These are phyloP conservation scores for Medicago arabica DNA, from an alignment of 306 rosid species.

Conservation along the genomic window DNA sequence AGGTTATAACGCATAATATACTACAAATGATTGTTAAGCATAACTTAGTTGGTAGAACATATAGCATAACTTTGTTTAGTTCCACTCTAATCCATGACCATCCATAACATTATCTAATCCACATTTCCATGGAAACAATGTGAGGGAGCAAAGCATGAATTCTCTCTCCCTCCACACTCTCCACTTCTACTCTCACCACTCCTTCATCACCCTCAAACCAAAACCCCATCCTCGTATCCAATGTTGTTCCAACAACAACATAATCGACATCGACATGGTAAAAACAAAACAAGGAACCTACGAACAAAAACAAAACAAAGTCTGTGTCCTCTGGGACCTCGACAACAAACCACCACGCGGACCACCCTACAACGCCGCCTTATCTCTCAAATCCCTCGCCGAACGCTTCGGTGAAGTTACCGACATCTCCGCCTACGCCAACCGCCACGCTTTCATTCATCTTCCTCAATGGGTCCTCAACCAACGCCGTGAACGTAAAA, in stretches of 20 bases:
- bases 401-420: slow-evolving; percentile 70
- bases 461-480: slow-evolving; percentile 79
- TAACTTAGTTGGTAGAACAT: too few relatives aligned
- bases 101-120: background rate
- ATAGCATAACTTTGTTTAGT: too few relatives aligned
- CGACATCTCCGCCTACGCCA: slow-evolving; percentile 89
- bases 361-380: slow-evolving; percentile 79
- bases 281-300: slow-evolving; percentile 69
- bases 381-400: slow-evolving; percentile 63
- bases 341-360: slow-evolving; percentile 97
- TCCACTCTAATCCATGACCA: background rate
- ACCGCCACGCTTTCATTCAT: slow-evolving; percentile 89
- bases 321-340: slow-evolving; percentile 86
- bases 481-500: slow-evolving; percentile 69
- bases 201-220: background rate
- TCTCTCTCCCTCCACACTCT: background rate
- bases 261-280: slow-evolving; percentile 83
- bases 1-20: too few relatives aligned
- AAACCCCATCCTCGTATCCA: background rate
- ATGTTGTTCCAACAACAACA: slow-evolving; percentile 31
- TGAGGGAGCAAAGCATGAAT: background rate
- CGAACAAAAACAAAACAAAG: slow-evolving; percentile 64
- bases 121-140: background rate
- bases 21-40: too few relatives aligned
- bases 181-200: slow-evolving; percentile 6